A percentile compares a stretch with the other conserved stretches of the same genome.
Evolutionary conservation across 2,329 filamentous ascomycete genomes (phyloP).

Genomic region (Neofusicoccum ribis): DNA sequence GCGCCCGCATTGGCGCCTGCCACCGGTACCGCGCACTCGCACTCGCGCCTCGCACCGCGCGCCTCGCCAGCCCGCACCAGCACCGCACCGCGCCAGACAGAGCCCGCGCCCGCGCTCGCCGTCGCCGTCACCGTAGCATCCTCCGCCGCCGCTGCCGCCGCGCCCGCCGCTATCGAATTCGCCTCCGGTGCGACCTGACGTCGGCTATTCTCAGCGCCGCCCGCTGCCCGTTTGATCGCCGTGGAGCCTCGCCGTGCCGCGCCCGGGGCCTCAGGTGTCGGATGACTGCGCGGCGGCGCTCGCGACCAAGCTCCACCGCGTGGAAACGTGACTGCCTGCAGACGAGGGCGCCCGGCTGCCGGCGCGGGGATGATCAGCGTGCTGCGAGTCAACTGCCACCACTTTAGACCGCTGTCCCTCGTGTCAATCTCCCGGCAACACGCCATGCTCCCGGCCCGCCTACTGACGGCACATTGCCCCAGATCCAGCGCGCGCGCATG

Average conservation of each 20-base stretch:
- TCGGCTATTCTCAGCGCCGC: conserved; percentile 4
- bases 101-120: not conserved
- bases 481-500: conserved; percentile 17
- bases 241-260: conserved; percentile 5
- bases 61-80: no score
- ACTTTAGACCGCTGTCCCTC: conserved; percentile 10
- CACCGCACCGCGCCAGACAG: no score
- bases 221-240: conserved; percentile 16
- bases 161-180: not conserved
- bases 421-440: conserved; percentile 15
- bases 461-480: conserved; percentile 16
- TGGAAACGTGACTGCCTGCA: conserved; percentile 11
- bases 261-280: not conserved
- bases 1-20: not conserved
- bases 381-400: conserved; percentile 15
- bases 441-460: conserved; percentile 16
- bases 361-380: conserved; percentile 17
- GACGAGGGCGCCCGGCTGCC: conserved; percentile 7
- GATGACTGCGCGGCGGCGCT: conserved; percentile 10
- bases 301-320: conserved; percentile 10
- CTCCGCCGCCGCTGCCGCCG: not conserved
- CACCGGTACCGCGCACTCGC: not conserved
- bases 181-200: not conserved
- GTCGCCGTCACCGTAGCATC: not conserved
- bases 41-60: no score